Percentiles rank a stretch among this genome's conserved stretches.
phyloP scores from a whole-genome alignment of 2,329 filamentous ascomycete genomes.

The Xylaria sp. region DNA sequence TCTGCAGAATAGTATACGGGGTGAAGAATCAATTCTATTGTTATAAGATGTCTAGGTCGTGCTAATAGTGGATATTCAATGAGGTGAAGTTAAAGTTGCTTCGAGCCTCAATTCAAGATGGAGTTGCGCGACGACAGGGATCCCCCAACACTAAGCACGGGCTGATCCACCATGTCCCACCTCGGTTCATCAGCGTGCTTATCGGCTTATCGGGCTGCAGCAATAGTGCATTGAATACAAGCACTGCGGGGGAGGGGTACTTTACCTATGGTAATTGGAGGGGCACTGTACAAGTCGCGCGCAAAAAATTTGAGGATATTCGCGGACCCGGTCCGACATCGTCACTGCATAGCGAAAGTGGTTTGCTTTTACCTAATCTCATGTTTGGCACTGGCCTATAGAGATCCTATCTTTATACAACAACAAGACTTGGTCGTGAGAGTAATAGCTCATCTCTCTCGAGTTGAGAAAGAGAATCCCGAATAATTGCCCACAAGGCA shows the following conservation, averaged over 20 bases:
- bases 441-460: neutral
- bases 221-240: constrained; percentile 9
- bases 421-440: neutral
- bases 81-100: constrained; percentile 23
- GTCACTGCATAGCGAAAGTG: constrained; percentile 18
- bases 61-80: constrained; percentile 7
- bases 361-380: constrained; percentile 19
- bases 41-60: constrained; percentile 1
- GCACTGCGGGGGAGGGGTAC: constrained; percentile 48
- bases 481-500: constrained; percentile 5
- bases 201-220: constrained; percentile 41
- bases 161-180: neutral
- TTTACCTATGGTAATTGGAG: constrained; percentile 39
- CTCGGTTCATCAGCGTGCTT: constrained; percentile 17
- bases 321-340: constrained; percentile 31
- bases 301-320: constrained; percentile 40
- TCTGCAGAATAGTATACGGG: neutral
- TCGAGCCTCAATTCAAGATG: constrained; percentile 36
- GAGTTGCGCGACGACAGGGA: constrained; percentile 26
- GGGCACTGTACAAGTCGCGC: constrained; percentile 37
- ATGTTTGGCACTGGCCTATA: constrained; percentile 6
- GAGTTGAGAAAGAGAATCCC: neutral
- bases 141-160: constrained; percentile 4
- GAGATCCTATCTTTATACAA: neutral
- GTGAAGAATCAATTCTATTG: constrained; percentile 9